Evolutionary conservation across 495 filamentous ascomycete genomes (phyloP).

Genomic region (Penicillium macrosclerotiorum): DNA sequence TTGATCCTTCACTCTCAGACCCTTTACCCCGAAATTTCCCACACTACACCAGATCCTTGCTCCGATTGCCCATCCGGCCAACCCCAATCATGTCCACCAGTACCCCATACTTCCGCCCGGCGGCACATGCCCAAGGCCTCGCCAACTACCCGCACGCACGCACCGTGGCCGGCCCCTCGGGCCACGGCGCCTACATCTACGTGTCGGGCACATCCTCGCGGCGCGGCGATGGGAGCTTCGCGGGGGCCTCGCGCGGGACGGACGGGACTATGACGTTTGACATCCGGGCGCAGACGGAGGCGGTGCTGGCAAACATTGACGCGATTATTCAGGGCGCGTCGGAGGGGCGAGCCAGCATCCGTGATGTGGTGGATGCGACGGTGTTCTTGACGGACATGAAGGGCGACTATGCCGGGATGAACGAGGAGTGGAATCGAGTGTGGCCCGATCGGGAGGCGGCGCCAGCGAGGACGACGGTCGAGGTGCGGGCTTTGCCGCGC

Average conservation of each 20-base stretch:
- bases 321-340: conserved; percentile 30
- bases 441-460: conserved; percentile 29
- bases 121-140: conserved; percentile 27
- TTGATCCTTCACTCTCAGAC: too few relatives aligned
- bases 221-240: conserved; percentile 22
- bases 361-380: conserved; percentile 31
- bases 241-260: conserved; percentile 23
- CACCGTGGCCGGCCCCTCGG: conserved; percentile 13
- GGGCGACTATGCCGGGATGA: conserved; percentile 31
- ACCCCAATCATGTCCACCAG: conserved; percentile 23
- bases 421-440: conserved; percentile 35
- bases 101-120: conserved; percentile 26
- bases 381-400: conserved; percentile 32
- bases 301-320: conserved; percentile 31
- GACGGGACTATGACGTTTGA: conserved; percentile 27
- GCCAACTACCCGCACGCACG: conserved; percentile 35
- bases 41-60: too few relatives aligned
- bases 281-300: conserved; percentile 32
- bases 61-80: too few relatives aligned
- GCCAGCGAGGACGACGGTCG: conserved; percentile 33
- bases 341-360: conserved; percentile 24
- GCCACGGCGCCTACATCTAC: conserved; percentile 25
- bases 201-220: conserved; percentile 31
- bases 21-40: too few relatives aligned
- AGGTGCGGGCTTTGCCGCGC: conserved; percentile 34